Evolutionary conservation across 345 rosid genomes (phyloP), one percentile per base, ranked within the genome.

Genomic region (Kernera saxatilis): DNA sequence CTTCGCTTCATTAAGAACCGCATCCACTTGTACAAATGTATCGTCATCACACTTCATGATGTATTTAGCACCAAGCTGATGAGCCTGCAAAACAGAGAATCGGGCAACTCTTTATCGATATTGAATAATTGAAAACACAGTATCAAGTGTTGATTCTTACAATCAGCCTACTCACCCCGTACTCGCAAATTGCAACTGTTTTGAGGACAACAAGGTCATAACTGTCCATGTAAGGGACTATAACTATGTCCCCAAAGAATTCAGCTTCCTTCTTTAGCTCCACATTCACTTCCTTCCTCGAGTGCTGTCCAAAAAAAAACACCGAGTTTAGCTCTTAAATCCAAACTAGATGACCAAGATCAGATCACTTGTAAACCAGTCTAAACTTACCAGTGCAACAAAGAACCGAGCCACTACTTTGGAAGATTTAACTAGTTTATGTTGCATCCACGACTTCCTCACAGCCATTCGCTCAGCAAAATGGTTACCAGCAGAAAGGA

Each of bases 361-460:
- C 6, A 64, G 37, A 43, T 55, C 57, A 63, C 18, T 17, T 56
- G 59, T 69, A 23, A 45, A 35, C 7, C 3, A 36, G 32, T 15
- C 40, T 6, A 30, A 51, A 48, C 87, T 74, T 70, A 89, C 98
- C 90, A 87, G 32, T 49, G 96, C 93, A 21, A 92, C 98, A 61
- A 92, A 92, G 78, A 92, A 92, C 23, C 92, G 86, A 73, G 92
- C 88, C 10, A 86, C 96, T 8, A 84, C 96, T 62, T 80, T 78
- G 6, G 98, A 89, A 68, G 98, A 82, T 74, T 80, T 80, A 54
- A 92, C 78, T 64, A 87, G 87, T 19, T 77, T 67, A 72, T 92
- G 89, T 69, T 85, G 96, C 89, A 92, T 87, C 98, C 98, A 92
- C 27, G 96, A 80, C 82, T 79, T 92, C 83, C 96, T 89, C 72